Conservation (phyloP, 257 asterid species). For the Nicotiana obtusifolia region DNA sequence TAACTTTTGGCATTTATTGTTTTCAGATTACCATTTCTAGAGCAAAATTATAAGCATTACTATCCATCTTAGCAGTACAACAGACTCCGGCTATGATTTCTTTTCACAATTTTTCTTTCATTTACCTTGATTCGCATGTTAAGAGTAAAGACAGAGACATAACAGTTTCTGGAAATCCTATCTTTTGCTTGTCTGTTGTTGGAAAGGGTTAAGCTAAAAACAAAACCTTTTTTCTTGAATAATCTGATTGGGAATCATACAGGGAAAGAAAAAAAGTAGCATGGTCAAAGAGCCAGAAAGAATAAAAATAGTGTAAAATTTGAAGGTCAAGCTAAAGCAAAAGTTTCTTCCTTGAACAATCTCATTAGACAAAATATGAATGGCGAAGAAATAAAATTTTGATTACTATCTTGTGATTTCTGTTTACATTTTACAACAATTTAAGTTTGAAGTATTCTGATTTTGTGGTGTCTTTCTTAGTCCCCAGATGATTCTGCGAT, state of each 20-base stretch:
- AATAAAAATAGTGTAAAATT: neutral
- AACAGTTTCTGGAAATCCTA: neutral
- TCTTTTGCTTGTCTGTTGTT: neutral
- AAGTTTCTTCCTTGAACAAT: neutral
- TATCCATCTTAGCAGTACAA: neutral
- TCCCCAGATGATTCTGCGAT: slow-evolving; percentile 78
- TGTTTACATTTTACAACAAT: neutral
- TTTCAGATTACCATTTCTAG: neutral
- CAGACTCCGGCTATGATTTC: neutral
- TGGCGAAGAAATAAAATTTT: neutral
- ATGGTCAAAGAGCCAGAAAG: neutral
- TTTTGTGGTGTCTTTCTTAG: slow-evolving; percentile 36
- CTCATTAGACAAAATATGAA: neutral
- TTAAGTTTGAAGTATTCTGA: slow-evolving; percentile 4
- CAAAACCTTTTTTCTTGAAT: neutral
- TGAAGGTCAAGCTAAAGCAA: neutral
- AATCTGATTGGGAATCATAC: neutral
- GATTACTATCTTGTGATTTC: neutral
- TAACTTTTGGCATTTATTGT: neutral
- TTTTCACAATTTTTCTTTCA: neutral
- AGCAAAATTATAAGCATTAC: neutral
- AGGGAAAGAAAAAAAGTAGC: neutral
- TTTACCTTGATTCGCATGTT: neutral
- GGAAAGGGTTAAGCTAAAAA: neutral
- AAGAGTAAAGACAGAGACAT: neutral